Percentiles rank a stretch among this genome's conserved stretches.
phyloP scores from a whole-genome alignment of 371 early-diverging fungal species.

The Mucor plumbeus region DNA sequence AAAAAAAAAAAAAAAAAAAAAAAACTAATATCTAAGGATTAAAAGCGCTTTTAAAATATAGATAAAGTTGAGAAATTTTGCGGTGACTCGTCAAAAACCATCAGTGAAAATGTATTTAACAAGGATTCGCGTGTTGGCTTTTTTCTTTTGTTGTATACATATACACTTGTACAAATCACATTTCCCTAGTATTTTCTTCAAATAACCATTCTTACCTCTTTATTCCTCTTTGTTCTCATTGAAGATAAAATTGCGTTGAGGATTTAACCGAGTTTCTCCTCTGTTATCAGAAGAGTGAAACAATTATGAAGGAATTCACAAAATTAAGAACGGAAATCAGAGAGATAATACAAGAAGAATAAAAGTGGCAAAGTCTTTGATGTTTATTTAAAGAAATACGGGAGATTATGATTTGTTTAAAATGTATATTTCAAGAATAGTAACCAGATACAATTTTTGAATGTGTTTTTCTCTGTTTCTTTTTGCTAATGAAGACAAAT shows the following conservation, averaged over 20 bases:
- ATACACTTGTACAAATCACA: not conserved
- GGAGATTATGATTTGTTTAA: not conserved
- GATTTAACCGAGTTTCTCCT: constrained; percentile 4
- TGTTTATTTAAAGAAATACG: not conserved
- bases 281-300: not conserved
- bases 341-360: not conserved
- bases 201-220: not conserved
- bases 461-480: not conserved
- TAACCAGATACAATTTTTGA: not conserved
- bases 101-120: not conserved
- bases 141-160: not conserved
- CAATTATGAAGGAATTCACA: constrained; percentile 6
- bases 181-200: not conserved
- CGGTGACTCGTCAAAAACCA: not conserved
- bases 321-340: constrained; percentile 5
- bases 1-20: too few relatives aligned
- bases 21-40: too few relatives aligned
- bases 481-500: constrained; percentile 8
- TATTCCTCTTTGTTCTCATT: not conserved
- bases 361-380: not conserved
- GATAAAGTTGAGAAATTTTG: not conserved
- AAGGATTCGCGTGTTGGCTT: not conserved
- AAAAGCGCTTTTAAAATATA: too few relatives aligned
- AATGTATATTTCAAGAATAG: not conserved
- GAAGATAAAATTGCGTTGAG: constrained; percentile 8